Conservation (phyloP, 192 early-diverging fungal species). For the Gonapodya sp. region DNA sequence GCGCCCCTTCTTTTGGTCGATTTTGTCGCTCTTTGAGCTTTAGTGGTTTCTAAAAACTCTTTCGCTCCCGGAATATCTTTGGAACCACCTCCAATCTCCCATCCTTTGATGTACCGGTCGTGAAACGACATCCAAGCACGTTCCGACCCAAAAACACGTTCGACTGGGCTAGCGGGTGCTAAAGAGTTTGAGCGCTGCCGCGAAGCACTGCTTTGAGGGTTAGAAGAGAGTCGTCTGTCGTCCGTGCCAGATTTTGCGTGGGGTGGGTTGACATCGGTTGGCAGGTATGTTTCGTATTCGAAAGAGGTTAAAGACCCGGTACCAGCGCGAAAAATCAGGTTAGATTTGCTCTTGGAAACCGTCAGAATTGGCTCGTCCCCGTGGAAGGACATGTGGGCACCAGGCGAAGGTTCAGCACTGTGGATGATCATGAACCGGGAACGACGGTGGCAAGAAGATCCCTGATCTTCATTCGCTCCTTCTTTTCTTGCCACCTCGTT, state of each 20-base stretch:
- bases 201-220: background rate
- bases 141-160: background rate
- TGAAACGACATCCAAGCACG: background rate
- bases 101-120: conserved; percentile 1
- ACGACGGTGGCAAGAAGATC: too few relatives aligned
- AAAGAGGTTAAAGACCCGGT: too few relatives aligned
- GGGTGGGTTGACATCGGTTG: too few relatives aligned
- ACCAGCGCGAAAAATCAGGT: too few relatives aligned
- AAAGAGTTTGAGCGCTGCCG: background rate
- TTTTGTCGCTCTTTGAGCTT: background rate
- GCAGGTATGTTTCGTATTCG: too few relatives aligned
- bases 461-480: too few relatives aligned
- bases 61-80: background rate
- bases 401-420: background rate
- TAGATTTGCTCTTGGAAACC: too few relatives aligned
- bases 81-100: background rate
- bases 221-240: too few relatives aligned
- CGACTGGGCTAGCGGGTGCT: background rate
- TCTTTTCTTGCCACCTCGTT: too few relatives aligned
- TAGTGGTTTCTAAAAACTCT: background rate
- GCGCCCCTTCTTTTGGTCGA: background rate
- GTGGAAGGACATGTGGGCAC: too few relatives aligned
- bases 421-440: background rate
- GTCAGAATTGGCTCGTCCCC: too few relatives aligned
- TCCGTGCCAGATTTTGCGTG: too few relatives aligned